Base-by-base conservation (phyloP, 768 basidiomycete species). In the Podaxis pistillaris region DNA sequence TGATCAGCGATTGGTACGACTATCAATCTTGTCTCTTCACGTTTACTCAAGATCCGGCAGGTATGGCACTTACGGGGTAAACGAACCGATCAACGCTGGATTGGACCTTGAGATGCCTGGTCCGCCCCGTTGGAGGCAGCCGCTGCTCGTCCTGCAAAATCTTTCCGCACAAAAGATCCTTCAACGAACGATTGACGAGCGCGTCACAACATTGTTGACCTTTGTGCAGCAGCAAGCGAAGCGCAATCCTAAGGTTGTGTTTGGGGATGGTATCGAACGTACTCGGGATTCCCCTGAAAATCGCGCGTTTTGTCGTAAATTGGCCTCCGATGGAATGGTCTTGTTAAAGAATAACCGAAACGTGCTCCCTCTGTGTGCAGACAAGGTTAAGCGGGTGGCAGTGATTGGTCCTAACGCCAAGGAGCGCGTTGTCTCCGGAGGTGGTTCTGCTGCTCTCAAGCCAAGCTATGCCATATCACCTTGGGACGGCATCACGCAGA, bases 41-140 rank as follows among this genome's bases (percentile, higher is more conserved):
- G 51, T 17, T 40, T 38, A 51, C 44, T 61, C 11, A 59, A 36
- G 30, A 5, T 44, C 57, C 38, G 53, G 22, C 58, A 89, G 88
- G 89, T 86, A 84, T 67, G 91, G 91, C 15, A 82, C 85, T 0
- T 91, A 92, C 69, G 83, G 87, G 26, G 80, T 88, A n/a, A 86
- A 87, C 64, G 78, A 82, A 61, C 73, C 83, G 11, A 74, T 91
- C 58, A 91, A 91, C 68, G 89, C 90, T 13, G 90, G 90, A 4
- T 76, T 92, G 28, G 88, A 91, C 69, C 81, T 93, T 36, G 89
- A 91, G 73, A 91, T 90, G 89, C 89, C 89, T 2, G 90, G 90
- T 1, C 81, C 82, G 19, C 83, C 86, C 62, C 85, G 88, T 47
- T 90, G 88, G 90, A 81, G 90, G 57, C 84, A 79, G 0, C 75